phyloP scores from a whole-genome alignment of 148 eudicot genomes.

The Tetragonia tetragonoides region DNA sequence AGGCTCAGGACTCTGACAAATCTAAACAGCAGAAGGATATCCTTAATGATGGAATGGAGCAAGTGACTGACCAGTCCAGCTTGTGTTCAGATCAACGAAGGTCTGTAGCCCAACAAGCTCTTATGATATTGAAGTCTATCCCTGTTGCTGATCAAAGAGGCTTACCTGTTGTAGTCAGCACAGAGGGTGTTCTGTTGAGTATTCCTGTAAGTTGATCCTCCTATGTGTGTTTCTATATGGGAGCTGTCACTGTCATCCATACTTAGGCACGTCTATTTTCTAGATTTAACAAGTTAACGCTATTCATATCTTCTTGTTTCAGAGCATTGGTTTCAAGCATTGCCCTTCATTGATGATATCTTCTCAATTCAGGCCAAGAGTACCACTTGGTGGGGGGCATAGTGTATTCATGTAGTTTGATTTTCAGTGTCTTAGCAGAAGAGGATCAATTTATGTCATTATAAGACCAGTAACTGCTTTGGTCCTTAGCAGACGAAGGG shows the following conservation, averaged over 20 bases:
- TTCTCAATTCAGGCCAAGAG: slow-evolving; percentile 63
- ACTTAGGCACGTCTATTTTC: neutral
- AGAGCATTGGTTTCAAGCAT: slow-evolving; percentile 61
- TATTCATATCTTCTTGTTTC: slow-evolving; percentile 10
- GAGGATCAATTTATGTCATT: neutral
- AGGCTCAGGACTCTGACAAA: slow-evolving; percentile 21
- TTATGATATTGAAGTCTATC: slow-evolving; percentile 55
- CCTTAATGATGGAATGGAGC: slow-evolving; percentile 5
- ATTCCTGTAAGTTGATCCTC: slow-evolving; percentile 53
- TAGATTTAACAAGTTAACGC: slow-evolving; percentile 9
- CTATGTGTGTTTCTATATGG: neutral
- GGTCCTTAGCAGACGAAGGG: neutral
- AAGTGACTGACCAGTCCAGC: slow-evolving; percentile 3
- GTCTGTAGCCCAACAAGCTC: slow-evolving; percentile 59
- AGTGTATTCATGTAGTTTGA: slow-evolving; percentile 47
- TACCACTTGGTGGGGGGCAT: slow-evolving; percentile 84
- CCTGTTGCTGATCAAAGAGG: slow-evolving; percentile 87
- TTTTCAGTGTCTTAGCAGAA: neutral
- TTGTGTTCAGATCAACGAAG: slow-evolving; percentile 36
- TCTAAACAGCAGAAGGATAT: neutral
- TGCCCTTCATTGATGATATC: slow-evolving; percentile 65
- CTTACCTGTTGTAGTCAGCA: slow-evolving; percentile 63
- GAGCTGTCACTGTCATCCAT: neutral
- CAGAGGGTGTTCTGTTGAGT: slow-evolving; percentile 53
- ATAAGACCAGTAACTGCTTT: slow-evolving; percentile 7